Evolutionary conservation across 2,329 filamentous ascomycete species (phyloP), one percentile per base, ranked within the genome.

Genomic region (Colletotrichum echinochloae): DNA sequence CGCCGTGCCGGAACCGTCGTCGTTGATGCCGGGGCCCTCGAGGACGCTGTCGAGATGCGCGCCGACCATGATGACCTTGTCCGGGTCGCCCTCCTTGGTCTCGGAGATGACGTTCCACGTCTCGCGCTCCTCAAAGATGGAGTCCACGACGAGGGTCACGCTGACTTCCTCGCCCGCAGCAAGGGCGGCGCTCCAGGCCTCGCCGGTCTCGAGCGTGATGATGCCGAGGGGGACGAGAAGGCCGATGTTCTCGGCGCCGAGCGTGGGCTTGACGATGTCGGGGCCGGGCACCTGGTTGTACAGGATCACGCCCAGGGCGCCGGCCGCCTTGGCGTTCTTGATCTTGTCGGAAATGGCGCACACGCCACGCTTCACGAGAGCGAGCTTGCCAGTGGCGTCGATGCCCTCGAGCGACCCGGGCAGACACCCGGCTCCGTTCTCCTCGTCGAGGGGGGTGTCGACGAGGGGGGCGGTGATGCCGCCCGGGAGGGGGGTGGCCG

Each of bases 231-330:
- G 79, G 1, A 80, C 76, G 3, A 82, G 74, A 2, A 75, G 73
- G 1, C 77, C 76, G 18, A 78, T 72, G 73, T 80, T 82, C 72
- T 79, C 78, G 1, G 81, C 81, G n/a, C 85, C 83, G 1, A 92
- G 82, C 0, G 88, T 91, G 4, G 87, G 89, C 37, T 81, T 79
- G 1, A 83, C 77, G 2, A 81, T 76, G 9, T 72, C 65, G 16
- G 76, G 72, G 0, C 87, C 88, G 0, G 84, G 79, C 2, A 80
- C 82, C 71, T 91, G 89, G 83, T 92, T 89, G 77, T 90, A 91
- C 60, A 92, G 82, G 39, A 92, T 78, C 0, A 85, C 82, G 37
- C 78, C 83, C 4, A 81, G 33, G 2, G 83, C 84, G 46, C 83
- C 83, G 1, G 79, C 77, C 8, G 79, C 76, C 75, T 79, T 82